Percentiles rank a stretch among this genome's conserved stretches.
These are phyloP conservation scores for Zygnema cylindricum DNA, from an alignment of 139 green algal species.

Conservation along the genomic window DNA sequence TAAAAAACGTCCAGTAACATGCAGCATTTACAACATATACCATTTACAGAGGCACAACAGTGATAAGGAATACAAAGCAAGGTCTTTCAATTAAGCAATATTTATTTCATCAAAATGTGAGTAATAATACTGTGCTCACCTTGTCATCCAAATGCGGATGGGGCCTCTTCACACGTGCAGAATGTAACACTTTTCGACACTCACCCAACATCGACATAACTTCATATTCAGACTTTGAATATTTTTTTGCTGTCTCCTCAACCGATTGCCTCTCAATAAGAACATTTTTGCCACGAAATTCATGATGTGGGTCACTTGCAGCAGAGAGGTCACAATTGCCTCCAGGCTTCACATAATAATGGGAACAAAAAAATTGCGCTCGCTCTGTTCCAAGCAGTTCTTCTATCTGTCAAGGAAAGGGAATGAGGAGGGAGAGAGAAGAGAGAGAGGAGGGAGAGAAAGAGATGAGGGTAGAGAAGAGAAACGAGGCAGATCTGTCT, in stretches of 20 bases:
- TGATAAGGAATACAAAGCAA: too few relatives aligned
- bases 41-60: too few relatives aligned
- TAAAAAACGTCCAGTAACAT: too few relatives aligned
- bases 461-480: not conserved
- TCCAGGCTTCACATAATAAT: slow-evolving; percentile 73
- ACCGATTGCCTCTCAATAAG: slow-evolving; percentile 67
- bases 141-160: slow-evolving; percentile 86
- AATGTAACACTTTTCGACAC: slow-evolving; percentile 71
- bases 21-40: too few relatives aligned
- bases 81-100: too few relatives aligned
- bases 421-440: not conserved
- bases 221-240: slow-evolving; percentile 58
- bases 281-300: slow-evolving; percentile 85
- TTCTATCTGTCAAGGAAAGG: slow-evolving; percentile 62
- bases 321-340: slow-evolving; percentile 72
- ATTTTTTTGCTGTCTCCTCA: slow-evolving; percentile 55
- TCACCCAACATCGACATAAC: slow-evolving; percentile 65
- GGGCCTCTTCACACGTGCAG: slow-evolving; percentile 65
- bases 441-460: not conserved
- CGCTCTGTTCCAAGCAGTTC: slow-evolving; percentile 66
- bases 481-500: too few relatives aligned
- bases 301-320: slow-evolving; percentile 80
- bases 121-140: slow-evolving; percentile 64
- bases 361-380: slow-evolving; percentile 56
- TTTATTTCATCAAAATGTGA: too few relatives aligned